Conservation (phyloP, 768 basidiomycete genomes). For the Tricholomella constricta region DNA sequence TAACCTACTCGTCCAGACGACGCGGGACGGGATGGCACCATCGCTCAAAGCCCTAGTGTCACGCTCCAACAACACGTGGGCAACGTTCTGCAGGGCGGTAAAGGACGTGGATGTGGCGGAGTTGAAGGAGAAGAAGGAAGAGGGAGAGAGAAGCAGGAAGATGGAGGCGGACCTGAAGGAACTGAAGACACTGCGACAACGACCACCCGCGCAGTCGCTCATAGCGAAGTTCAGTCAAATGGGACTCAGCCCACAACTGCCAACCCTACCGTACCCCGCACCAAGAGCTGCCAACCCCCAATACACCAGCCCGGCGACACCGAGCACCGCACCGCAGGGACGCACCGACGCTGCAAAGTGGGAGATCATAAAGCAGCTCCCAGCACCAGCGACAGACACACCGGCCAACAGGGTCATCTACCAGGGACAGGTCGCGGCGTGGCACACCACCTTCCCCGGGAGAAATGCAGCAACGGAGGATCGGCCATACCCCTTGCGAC, state of each 20-base stretch:
- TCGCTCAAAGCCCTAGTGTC: neutral
- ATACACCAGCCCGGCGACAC: neutral
- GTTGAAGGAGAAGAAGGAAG: conserved; percentile 2
- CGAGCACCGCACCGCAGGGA: neutral
- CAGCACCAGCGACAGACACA: neutral
- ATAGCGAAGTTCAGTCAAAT: neutral
- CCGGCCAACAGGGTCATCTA: neutral
- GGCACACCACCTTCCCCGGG: neutral
- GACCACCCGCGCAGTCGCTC: neutral
- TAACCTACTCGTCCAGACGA: conserved; percentile 1
- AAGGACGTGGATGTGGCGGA: conserved; percentile 4
- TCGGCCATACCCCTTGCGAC: neutral
- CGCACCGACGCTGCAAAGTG: neutral
- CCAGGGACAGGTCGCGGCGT: neutral
- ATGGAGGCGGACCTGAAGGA: no score
- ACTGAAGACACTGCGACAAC: conserved; percentile 4
- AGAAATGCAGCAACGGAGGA: neutral
- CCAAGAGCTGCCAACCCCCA: neutral
- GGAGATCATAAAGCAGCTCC: neutral
- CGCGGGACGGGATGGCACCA: conserved; percentile 3
- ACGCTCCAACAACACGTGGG: neutral
- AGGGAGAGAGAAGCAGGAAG: neutral
- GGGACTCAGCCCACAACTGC: neutral
- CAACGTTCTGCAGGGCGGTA: neutral
- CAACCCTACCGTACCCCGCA: neutral